Base-by-base conservation (phyloP, 805 yeast genomes). In the Yueomyces sinensis region DNA sequence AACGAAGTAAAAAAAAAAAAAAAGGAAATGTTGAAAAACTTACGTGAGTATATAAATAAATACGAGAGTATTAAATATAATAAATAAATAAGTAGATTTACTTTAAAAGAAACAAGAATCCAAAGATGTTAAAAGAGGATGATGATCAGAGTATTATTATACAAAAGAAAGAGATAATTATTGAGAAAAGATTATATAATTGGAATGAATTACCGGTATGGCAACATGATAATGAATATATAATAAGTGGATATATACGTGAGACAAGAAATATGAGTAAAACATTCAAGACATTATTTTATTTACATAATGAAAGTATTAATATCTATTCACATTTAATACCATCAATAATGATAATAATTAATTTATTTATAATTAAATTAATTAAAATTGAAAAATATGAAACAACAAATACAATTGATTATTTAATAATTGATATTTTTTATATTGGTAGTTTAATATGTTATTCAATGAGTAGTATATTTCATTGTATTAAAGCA, bases 151-250 rank as follows among this genome's bases (percentile, higher is more conserved):
- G n/a, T n/a, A n/a, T n/a, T n/a, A n/a, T n/a, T n/a, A n/a, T n/a
- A n/a, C n/a, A n/a, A n/a, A n/a, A n/a, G n/a, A n/a, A n/a, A n/a
- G n/a, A n/a, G n/a, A n/a, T n/a, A n/a, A n/a, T n/a, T n/a, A n/a
- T n/a, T 22, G 24, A 11, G 7, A 22, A 22, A 22, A 22, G 24
- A 22, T 11, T 22, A 7, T 25, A n/a, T 25, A 25, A 7, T 6
- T 25, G 28, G 28, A n/a, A 25, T n/a, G 28, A 25, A n/a, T 13
- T 25, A 6, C 81, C 76, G 17, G 68, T 58, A n/a, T 80, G 91
- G 91, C 86, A 78, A 48, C 63, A 68, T 38, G 91, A 81, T 47
- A 81, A 81, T 50, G 79, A 75, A 43, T 75, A 55, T 48, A 80
- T 81, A 31, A 50, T 60, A 29, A 59, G 73, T 1, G 84, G 84